A percentile compares a stretch with the other conserved stretches of the same genome.
Conservation (phyloP, 495 filamentous ascomycete species). For the Pyrenula massariospora region DNA sequence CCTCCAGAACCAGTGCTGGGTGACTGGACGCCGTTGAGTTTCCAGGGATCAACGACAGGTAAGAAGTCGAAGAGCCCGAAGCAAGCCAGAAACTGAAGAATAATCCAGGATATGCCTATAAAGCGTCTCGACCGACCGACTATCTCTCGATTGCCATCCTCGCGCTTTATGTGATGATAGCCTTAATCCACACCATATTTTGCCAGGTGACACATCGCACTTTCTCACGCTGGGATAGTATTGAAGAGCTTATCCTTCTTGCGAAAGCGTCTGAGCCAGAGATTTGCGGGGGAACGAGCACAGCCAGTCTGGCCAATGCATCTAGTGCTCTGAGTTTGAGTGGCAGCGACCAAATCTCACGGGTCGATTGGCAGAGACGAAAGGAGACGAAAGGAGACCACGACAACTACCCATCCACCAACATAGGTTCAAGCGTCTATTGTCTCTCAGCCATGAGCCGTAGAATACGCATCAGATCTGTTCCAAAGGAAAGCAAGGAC, state of each 20-base stretch:
- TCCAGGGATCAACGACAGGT: conserved; percentile 2
- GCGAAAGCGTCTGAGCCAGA: neutral
- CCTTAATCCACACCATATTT: neutral
- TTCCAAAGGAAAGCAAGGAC: neutral
- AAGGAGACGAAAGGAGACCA: neutral
- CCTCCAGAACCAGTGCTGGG: neutral
- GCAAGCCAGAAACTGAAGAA: neutral
- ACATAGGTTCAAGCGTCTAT: neutral
- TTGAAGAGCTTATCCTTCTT: conserved; percentile 3
- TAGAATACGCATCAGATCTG: neutral
- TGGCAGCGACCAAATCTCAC: neutral
- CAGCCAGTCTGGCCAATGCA: neutral
- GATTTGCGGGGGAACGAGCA: neutral
- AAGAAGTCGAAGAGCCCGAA: neutral
- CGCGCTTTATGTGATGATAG: neutral
- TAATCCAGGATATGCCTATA: conserved; percentile 2
- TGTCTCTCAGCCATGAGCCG: conserved; percentile 1
- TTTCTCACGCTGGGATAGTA: conserved; percentile 1
- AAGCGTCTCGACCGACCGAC: conserved; percentile 2
- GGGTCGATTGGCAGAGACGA: neutral
- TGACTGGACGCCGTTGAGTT: neutral
- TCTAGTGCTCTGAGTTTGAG: neutral
- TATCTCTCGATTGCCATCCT: conserved; percentile 1
- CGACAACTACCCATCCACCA: neutral
- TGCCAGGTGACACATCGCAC: neutral